Evolutionary conservation across 2,329 filamentous ascomycete species (phyloP), one percentile per base, ranked within the genome.

Genomic region (Xylariaceae sp.): DNA sequence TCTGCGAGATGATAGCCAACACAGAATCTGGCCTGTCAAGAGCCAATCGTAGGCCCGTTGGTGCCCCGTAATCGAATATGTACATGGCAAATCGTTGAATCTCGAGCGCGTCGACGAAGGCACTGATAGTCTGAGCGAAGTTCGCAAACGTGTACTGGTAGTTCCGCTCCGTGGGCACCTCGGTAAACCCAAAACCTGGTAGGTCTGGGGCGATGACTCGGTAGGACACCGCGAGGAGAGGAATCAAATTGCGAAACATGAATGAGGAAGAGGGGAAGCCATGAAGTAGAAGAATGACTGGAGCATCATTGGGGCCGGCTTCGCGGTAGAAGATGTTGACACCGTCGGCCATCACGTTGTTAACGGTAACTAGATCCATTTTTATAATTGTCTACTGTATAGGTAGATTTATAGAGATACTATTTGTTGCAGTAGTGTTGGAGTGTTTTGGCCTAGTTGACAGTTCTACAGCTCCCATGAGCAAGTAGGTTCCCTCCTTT

Each of bases 11-110:
- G 57, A 86, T 80, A 11, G 80, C 79, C 30, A 72, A 70, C 47
- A 85, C 70, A 9, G 72, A 70, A 1, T 76, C 66, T 0, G 80
- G 78, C 2, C 77, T 71, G 36, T 75, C 58, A 2, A 84, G 72
- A 0, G 82, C 82, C 2, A 85, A 70, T 2, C 81, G 76, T 20
- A 84, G 69, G 1, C 76, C 82, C 0, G 75, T 73, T 0, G 84
- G 82, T 0, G 82, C 81, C 44, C 83, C 83, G 64, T 86, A 86
- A 71, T 86, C 83, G 64, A 86, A 86, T 57, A 86, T 76, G 66
- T 85, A 87, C 23, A 83, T 67, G 11, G 78, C 75, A 67, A 79
- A 84, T 26, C 73, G 75, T 11, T 62, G 55, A 29, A 85, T 71
- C 3, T 69, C 54, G 7, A 85, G 68, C 1, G 72, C 70, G 29